Evolutionary conservation across 2,329 filamentous ascomycete species (phyloP), one percentile per base, ranked within the genome.

Genomic region (Penicillium sp.): DNA sequence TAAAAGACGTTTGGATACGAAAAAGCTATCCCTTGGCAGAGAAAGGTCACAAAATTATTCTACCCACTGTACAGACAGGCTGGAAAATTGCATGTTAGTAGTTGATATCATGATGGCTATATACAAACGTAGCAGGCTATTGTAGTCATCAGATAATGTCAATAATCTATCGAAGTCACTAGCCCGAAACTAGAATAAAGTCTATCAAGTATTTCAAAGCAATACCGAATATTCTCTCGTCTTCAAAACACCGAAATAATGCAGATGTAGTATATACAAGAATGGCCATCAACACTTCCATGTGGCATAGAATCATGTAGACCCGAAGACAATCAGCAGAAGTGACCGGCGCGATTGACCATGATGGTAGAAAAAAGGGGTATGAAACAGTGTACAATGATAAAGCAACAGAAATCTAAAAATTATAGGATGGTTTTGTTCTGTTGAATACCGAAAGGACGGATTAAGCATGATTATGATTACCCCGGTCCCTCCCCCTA

Each of bases 401-500:
- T n/a, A n/a, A n/a, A n/a, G n/a, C n/a, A n/a, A n/a, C n/a, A n/a
- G n/a, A n/a, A n/a, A n/a, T n/a, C n/a, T n/a, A n/a, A n/a, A n/a
- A n/a, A n/a, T n/a, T n/a, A n/a, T n/a, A n/a, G n/a, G n/a, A n/a
- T 4, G 32, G 5, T 17, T 17, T 17, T 34, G 17, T 8, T 10
- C 17, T 34, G 32, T 33, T 8, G 7, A 8, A 34, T 2, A 18
- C 17, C 7, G 3, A 18, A 9, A 34, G 15, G 15, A 20, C 9
- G 2, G 7, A 23, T 40, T 24, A 40, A 40, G 21, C 36, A n/a
- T 29, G 24, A 29, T 42, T 42, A n/a, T 29, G 24, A 29, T 42
- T 42, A 24, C 42, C 52, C 7, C 56, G 56, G 10, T 59, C 58
- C 39, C 54, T 64, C 3, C 62, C 63, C 29, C 52, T 60, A 9